Percentiles rank a stretch among this genome's conserved stretches.
Conservation (phyloP, 1,139 yeast species). For the Pneumocystis murina region DNA sequence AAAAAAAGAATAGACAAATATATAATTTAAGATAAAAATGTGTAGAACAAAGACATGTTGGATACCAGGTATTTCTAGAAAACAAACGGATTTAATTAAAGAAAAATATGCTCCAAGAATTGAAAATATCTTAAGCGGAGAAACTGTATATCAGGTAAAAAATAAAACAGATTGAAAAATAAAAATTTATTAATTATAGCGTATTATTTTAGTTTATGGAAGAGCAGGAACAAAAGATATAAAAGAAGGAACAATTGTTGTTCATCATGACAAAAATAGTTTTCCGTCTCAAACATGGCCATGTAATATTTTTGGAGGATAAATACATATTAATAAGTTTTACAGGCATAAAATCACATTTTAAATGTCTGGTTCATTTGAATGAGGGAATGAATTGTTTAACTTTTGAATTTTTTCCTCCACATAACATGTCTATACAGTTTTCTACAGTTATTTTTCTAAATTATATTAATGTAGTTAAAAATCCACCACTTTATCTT, state of each 20-base stretch:
- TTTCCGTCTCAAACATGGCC: conserved; percentile 1
- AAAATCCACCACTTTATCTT: conserved; percentile 67
- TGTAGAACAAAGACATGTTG: no score
- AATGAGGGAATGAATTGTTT: not conserved
- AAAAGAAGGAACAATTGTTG: not conserved
- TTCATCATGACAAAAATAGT: not conserved
- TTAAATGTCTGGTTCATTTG: not conserved
- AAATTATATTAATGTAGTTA: conserved; percentile 42
- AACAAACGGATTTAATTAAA: not conserved
- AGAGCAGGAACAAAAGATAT: not conserved
- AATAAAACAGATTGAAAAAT: no score
- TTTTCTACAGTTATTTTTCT: conserved; percentile 18
- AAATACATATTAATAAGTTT: not conserved
- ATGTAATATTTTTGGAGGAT: not conserved
- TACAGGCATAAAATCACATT: not conserved
- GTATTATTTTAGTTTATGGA: not conserved
- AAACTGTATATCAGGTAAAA: not conserved
- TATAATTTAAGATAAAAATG: no score
- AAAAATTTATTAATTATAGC: not conserved
- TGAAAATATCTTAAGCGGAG: not conserved
- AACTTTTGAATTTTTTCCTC: not conserved
- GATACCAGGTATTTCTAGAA: not conserved
- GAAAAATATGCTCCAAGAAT: not conserved
- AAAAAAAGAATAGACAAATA: no score
- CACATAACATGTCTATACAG: not conserved